Evolutionary conservation across 441 rosid species (phyloP).

Genomic region (Francoa sonchifolia): DNA sequence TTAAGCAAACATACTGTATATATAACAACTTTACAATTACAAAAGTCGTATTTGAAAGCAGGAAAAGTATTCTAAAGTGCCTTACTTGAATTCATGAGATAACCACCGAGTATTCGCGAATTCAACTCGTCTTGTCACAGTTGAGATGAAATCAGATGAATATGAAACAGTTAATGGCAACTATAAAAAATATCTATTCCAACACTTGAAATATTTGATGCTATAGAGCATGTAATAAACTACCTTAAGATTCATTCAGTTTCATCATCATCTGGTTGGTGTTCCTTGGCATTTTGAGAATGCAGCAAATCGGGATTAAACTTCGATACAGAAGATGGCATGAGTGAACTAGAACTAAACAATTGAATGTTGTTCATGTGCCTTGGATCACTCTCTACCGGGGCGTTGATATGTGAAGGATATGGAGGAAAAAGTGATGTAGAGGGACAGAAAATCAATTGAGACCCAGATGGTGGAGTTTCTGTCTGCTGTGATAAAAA

Average conservation of each 20-base stretch:
- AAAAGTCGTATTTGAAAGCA: neutral
- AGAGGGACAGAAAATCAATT: conserved; percentile 45
- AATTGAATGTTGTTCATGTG: conserved; percentile 44
- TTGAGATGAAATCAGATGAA: neutral
- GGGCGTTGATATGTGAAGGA: conserved; percentile 29
- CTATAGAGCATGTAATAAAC: no score
- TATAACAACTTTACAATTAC: no score
- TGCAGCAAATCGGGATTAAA: conserved; percentile 20
- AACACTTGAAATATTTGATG: no score
- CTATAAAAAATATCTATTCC: no score
- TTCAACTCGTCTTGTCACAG: neutral
- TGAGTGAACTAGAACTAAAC: conserved; percentile 27
- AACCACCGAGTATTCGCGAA: neutral
- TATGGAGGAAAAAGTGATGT: conserved; percentile 47
- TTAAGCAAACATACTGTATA: no score
- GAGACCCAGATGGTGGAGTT: conserved; percentile 28
- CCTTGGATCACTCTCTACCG: conserved; percentile 22
- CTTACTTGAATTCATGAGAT: conserved; percentile 4
- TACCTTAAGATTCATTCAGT: no score
- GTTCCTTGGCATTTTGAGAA: no score
- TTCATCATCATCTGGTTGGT: no score
- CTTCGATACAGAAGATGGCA: conserved; percentile 32
- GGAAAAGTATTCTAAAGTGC: conserved; percentile 2
- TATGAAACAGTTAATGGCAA: no score
- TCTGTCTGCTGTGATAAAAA: conserved; percentile 26